phyloP scores from a whole-genome alignment of 2,329 filamentous ascomycete genomes.

The Alternaria triticimaculans region DNA sequence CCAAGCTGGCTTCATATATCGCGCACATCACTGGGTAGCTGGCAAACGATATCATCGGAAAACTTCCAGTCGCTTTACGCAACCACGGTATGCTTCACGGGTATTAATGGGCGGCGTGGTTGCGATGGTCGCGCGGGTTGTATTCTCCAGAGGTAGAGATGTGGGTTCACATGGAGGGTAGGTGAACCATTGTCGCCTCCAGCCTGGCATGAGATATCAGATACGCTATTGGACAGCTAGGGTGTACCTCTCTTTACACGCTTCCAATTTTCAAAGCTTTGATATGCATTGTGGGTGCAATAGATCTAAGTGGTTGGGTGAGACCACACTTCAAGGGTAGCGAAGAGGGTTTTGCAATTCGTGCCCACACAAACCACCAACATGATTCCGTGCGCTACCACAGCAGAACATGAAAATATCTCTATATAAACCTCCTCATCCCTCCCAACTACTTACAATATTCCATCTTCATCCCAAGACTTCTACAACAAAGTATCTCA shows the following conservation, averaged over 20 bases:
- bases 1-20: neutral
- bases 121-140: neutral
- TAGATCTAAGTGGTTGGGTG: neutral
- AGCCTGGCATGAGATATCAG: neutral
- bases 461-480: neutral
- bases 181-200: neutral
- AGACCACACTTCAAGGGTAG: neutral
- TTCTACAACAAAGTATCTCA: neutral
- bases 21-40: neutral
- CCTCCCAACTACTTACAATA: neutral
- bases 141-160: fast-evolving
- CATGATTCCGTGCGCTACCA: neutral
- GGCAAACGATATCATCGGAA: neutral
- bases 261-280: neutral
- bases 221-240: neutral
- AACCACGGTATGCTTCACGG: neutral
- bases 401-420: neutral
- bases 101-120: fast-evolving
- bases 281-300: neutral
- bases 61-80: neutral
- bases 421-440: neutral
- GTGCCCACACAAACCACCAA: neutral
- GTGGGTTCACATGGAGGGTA: neutral
- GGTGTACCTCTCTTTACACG: fast-evolving
- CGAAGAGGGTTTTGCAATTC: neutral